Conservation (phyloP, 2,329 filamentous ascomycete species). For the Neonectria faginata region DNA sequence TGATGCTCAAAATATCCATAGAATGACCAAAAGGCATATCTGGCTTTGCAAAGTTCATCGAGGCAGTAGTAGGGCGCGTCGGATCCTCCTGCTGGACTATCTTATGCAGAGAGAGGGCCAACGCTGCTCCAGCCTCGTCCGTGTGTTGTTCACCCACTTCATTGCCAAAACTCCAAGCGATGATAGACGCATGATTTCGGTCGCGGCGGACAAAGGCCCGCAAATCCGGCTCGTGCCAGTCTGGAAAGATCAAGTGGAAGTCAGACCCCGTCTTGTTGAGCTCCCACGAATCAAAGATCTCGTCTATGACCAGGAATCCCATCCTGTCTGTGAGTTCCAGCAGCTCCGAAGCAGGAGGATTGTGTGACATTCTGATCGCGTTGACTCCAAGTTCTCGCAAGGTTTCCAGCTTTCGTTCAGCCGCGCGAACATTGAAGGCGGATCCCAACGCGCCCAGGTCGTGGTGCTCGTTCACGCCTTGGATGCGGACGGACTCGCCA, state of each 20-base stretch:
- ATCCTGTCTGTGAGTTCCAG: conserved; percentile 62
- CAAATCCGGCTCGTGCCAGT: conserved; percentile 66
- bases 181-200: conserved; percentile 65
- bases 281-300: conserved; percentile 67
- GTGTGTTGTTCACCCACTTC: conserved; percentile 62
- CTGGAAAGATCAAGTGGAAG: conserved; percentile 62
- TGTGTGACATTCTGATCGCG: conserved; percentile 64
- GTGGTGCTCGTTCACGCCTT: conserved; percentile 64
- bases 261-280: conserved; percentile 59
- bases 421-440: conserved; percentile 62
- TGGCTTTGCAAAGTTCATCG: conserved; percentile 60
- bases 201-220: conserved; percentile 64
- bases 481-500: conserved; percentile 56
- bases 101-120: conserved; percentile 52
- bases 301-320: conserved; percentile 64
- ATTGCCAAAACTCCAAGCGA: conserved; percentile 66
- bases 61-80: conserved; percentile 58
- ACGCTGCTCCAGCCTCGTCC: conserved; percentile 45
- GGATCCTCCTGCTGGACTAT: conserved; percentile 61
- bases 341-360: conserved; percentile 63
- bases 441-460: conserved; percentile 63
- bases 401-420: conserved; percentile 61
- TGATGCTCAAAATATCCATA: conserved; percentile 63
- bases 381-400: conserved; percentile 63
- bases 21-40: conserved; percentile 51